Base-by-base conservation (phyloP, 2,329 filamentous ascomycete species). In the Xylaria polymorpha region DNA sequence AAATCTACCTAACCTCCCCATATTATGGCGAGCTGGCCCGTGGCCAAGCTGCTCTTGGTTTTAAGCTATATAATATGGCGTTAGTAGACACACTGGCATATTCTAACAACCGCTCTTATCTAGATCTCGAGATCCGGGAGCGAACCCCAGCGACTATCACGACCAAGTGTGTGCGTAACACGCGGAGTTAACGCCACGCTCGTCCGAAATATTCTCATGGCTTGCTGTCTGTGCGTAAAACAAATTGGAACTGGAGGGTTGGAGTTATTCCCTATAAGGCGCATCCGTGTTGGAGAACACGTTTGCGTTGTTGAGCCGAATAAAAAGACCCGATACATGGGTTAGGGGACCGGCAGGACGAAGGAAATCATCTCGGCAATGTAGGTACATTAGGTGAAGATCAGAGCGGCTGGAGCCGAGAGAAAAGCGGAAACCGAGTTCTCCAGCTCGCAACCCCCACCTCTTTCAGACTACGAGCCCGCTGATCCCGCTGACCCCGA, bases 261-360 rank as follows among this genome's bases (percentile, higher is more conserved):
- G 43, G 18, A 1, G 32, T 43, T 39, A 25, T 59, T 41, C 29
- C 18, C 20, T 39, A 20, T n/a, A 9, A 29, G 7, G 32, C 12
- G 39, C 22, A 20, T 60, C 35, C 20, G 32, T 9, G 18, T 44
- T 22, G 25, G 32, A 56, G 53, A 60, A 29, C 46, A 39, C 1
- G 7, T 20, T 35, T 53, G 15, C 18, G 15, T 8, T n/a, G 25
- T 25, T 25, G 15, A 55, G 22, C 37, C 15, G 46, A 32, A 18
- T 35, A 35, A 51, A 51, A 51, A 12, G 4, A n/a, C 15, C 15
- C 15, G 32, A 56, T 7, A 56, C 59, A 56, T 70, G 61, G 68
- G 68, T 66, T 62, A 70, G 66, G 58, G 41, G 25, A 70, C 41
- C 25, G 22, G 20, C n/a, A 50, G 25, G 46, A 50, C 14, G 25